Percentiles rank a stretch among this genome's conserved stretches.
Evolutionary conservation across 305 asterid species (phyloP).

Genomic region (Solanum chacoense): DNA sequence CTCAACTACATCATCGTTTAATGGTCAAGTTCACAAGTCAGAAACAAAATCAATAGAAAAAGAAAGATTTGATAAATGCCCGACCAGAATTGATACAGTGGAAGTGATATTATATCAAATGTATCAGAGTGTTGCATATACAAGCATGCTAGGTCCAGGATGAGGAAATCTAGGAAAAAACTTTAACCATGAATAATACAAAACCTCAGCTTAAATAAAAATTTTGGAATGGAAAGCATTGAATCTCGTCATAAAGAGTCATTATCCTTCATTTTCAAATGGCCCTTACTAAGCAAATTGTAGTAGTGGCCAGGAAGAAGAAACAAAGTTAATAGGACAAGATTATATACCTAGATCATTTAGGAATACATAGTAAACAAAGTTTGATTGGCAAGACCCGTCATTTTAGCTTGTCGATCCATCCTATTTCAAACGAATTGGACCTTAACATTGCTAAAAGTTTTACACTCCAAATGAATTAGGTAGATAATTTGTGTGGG

Average conservation of each 20-base stretch:
- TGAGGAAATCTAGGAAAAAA: not conserved
- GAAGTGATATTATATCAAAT: not conserved
- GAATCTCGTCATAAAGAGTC: not conserved
- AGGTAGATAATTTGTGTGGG: not conserved
- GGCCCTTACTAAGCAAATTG: not conserved
- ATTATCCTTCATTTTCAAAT: not conserved
- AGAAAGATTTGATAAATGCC: not conserved
- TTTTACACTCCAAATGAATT: not conserved
- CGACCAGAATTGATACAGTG: not conserved
- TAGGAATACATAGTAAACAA: not conserved
- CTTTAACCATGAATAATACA: not conserved
- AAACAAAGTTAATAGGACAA: not conserved
- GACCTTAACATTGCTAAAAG: not conserved
- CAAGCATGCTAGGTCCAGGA: not conserved
- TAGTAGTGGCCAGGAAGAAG: not conserved
- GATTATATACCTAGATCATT: not conserved
- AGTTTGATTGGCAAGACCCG: not conserved
- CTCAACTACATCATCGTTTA: not conserved
- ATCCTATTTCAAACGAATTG: not conserved
- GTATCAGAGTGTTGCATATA: not conserved
- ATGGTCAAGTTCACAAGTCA: not conserved
- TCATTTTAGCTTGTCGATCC: not conserved
- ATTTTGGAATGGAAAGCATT: not conserved
- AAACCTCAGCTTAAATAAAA: not conserved
- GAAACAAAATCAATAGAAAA: not conserved